Conservation (phyloP, 225 moss, liverwort and hornwort genomes). For the Physcomitrium patens region DNA sequence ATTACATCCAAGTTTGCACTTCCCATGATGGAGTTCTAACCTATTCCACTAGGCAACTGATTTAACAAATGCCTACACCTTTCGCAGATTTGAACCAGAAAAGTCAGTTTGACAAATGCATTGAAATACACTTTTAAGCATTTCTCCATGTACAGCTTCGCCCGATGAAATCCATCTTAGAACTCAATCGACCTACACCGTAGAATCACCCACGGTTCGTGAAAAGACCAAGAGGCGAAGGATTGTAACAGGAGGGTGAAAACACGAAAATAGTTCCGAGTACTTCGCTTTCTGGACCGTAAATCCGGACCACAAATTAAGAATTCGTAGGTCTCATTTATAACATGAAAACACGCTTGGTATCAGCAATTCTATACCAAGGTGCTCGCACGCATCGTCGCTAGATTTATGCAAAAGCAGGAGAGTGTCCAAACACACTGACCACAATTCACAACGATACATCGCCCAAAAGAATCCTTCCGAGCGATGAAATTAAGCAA, state of each 20-base stretch:
- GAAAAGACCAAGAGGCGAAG: too few species aligned
- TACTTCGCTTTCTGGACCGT: not conserved
- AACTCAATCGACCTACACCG: not conserved
- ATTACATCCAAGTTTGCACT: not conserved
- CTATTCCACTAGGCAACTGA: not conserved
- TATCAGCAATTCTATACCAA: not conserved
- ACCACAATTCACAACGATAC: not conserved
- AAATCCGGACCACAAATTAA: too few species aligned
- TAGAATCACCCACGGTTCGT: not conserved
- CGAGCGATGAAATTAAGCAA: not conserved
- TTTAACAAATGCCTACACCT: not conserved
- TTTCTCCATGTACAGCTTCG: not conserved
- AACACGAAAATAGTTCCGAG: not conserved
- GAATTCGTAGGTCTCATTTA: too few species aligned
- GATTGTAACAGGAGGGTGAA: not conserved
- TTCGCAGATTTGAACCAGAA: not conserved
- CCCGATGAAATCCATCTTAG: not conserved
- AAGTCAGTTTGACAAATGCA: not conserved
- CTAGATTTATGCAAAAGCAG: not conserved
- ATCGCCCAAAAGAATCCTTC: not conserved
- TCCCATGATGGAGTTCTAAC: not conserved
- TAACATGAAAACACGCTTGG: not conserved
- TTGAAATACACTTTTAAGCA: not conserved
- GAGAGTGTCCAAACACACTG: not conserved
- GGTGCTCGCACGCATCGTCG: not conserved